Evolutionary conservation across 345 rosid genomes (phyloP).

Genomic region (Citrus maxima): DNA sequence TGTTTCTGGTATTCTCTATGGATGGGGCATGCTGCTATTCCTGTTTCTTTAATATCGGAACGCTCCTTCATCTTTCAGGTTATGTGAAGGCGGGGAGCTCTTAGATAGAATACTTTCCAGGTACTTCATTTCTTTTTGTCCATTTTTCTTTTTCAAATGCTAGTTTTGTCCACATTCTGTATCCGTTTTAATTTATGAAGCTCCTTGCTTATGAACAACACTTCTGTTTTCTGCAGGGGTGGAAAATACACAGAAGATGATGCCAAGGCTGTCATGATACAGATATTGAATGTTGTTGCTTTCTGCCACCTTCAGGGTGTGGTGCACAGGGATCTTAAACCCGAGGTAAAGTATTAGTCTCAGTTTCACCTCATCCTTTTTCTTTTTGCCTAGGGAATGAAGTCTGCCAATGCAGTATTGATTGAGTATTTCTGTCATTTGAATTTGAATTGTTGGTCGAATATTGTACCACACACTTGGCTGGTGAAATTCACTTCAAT

Average conservation of each 20-base stretch:
- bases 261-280: constrained; percentile 89
- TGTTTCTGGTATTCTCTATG: background rate
- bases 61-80: constrained; percentile 38
- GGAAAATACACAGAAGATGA: constrained; percentile 96
- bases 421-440: background rate
- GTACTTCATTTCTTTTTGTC: constrained; percentile 27
- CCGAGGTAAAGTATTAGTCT: constrained; percentile 58
- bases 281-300: constrained; percentile 83
- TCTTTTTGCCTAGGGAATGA: background rate
- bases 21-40: background rate
- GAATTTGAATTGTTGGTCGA: background rate
- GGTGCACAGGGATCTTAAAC: constrained; percentile 97
- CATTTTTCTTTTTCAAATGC: background rate
- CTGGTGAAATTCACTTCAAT: background rate
- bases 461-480: background rate
- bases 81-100: constrained; percentile 98
- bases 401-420: background rate
- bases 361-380: background rate
- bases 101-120: constrained; percentile 95
- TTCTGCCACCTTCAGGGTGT: constrained; percentile 99
- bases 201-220: constrained; percentile 1
- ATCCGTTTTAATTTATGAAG: background rate
- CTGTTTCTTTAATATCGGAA: background rate
- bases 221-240: constrained; percentile 55
- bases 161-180: constrained; percentile 48